Evolutionary conservation across 139 green algal genomes (phyloP).

Genomic region (Closterium sp.): DNA sequence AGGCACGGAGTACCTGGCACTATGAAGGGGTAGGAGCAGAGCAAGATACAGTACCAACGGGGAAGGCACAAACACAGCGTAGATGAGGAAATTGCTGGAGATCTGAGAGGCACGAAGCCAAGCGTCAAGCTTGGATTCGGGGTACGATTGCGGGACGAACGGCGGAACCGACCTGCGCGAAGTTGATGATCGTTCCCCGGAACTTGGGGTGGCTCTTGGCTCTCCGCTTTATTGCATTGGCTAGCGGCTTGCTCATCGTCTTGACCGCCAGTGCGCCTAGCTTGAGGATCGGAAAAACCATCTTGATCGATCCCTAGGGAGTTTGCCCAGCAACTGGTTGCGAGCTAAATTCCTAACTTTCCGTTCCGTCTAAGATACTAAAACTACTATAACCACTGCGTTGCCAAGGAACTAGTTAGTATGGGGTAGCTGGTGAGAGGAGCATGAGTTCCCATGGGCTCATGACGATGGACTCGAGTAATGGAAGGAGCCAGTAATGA

Average conservation of each 20-base stretch:
- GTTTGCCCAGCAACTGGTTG: neutral
- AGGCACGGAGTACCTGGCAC: no score
- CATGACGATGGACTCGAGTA: neutral
- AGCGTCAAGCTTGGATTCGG: neutral
- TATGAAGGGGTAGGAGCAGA: neutral
- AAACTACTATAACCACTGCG: neutral
- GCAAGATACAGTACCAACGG: neutral
- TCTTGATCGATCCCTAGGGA: neutral
- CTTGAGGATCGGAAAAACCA: conserved; percentile 13
- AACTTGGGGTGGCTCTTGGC: conserved; percentile 10
- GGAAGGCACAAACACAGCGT: neutral
- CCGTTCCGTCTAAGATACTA: neutral
- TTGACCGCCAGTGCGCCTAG: conserved; percentile 4
- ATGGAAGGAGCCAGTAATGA: no score
- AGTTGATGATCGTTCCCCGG: neutral
- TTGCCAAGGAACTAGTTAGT: neutral
- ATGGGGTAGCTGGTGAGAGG: neutral
- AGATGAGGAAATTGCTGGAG: neutral
- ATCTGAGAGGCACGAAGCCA: neutral
- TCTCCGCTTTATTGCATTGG: neutral
- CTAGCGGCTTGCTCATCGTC: conserved; percentile 11
- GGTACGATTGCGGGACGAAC: neutral
- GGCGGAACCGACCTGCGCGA: conserved; percentile 19
- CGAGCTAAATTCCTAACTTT: neutral
- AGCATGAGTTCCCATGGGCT: neutral